A percentile compares a stretch with the other conserved stretches of the same genome.
These are phyloP conservation scores for Physaria fendleri DNA, from an alignment of 345 rosid species.

Conservation along the genomic window DNA sequence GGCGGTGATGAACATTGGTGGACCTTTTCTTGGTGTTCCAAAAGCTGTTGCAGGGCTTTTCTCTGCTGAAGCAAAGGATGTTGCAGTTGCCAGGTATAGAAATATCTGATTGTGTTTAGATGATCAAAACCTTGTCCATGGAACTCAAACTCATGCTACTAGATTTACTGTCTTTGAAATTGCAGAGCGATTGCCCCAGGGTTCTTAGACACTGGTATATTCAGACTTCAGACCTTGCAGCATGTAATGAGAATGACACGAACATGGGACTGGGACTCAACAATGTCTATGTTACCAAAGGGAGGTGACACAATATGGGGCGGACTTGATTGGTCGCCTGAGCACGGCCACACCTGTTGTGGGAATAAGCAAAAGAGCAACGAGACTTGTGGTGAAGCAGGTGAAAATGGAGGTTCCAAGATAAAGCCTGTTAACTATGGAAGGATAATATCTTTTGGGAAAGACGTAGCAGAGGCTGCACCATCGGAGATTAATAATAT, in stretches of 20 bases:
- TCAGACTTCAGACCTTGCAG: constrained; percentile 77
- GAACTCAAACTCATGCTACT: not conserved
- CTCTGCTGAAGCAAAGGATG: constrained; percentile 92
- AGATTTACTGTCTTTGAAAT: not conserved
- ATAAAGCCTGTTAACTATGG: constrained; percentile 53
- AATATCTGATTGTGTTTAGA: not conserved
- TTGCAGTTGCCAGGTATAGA: constrained; percentile 84
- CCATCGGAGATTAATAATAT: constrained; percentile 60
- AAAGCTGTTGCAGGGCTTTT: constrained; percentile 84
- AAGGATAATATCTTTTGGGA: constrained; percentile 83
- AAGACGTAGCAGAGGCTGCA: constrained; percentile 63
- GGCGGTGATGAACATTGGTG: constrained; percentile 89
- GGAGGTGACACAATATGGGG: constrained; percentile 99
- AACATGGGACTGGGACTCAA: constrained; percentile 94
- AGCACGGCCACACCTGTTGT: constrained; percentile 47
- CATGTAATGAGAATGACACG: constrained; percentile 80
- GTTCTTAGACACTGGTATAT: constrained; percentile 68
- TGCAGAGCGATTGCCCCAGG: constrained; percentile 95
- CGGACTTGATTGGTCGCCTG: constrained; percentile 89
- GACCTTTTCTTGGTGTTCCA: constrained; percentile 93
- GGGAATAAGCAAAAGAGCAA: constrained; percentile 42
- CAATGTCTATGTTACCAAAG: constrained; percentile 91
- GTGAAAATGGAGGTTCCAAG: constrained; percentile 33
- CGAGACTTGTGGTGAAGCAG: constrained; percentile 33
- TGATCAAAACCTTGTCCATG: no score